phyloP scores from a whole-genome alignment of 1,139 yeast species.

The Citeromyces hawaiiensis region DNA sequence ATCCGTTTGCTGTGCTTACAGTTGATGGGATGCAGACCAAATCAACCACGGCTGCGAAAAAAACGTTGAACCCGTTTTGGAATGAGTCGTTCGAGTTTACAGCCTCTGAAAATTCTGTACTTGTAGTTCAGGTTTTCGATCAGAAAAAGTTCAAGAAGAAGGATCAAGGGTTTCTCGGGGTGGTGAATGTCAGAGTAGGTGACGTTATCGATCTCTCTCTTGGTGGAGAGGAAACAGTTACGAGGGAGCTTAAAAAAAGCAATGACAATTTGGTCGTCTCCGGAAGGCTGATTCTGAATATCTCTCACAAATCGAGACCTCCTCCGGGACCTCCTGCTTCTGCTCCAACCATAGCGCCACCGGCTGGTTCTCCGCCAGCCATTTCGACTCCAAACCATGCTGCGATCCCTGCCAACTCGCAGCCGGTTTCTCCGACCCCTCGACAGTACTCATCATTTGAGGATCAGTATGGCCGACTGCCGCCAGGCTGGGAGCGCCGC shows the following conservation, averaged over 20 bases:
- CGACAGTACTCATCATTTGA: conserved; percentile 86
- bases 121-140: conserved; percentile 91
- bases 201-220: conserved; percentile 69
- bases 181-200: conserved; percentile 80
- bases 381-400: conserved; percentile 9
- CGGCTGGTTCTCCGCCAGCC: conserved; percentile 8
- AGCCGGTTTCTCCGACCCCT: conserved; percentile 15
- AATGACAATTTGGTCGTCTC: conserved; percentile 86
- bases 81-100: conserved; percentile 75
- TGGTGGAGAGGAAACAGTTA: conserved; percentile 67
- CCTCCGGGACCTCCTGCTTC: conserved; percentile 8
- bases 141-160: conserved; percentile 95
- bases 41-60: conserved; percentile 86
- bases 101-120: conserved; percentile 68
- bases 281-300: conserved; percentile 77
- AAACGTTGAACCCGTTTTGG: conserved; percentile 96
- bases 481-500: conserved; percentile 98
- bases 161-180: conserved; percentile 98
- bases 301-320: conserved; percentile 30
- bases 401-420: conserved; percentile 10
- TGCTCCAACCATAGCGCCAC: conserved; percentile 7
- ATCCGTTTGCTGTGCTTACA: conserved; percentile 94
- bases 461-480: conserved; percentile 91
- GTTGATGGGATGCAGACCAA: conserved; percentile 96
- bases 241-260: conserved; percentile 83